Conservation (phyloP, 768 basidiomycete species). For the Leucogyrophana mollusca region DNA sequence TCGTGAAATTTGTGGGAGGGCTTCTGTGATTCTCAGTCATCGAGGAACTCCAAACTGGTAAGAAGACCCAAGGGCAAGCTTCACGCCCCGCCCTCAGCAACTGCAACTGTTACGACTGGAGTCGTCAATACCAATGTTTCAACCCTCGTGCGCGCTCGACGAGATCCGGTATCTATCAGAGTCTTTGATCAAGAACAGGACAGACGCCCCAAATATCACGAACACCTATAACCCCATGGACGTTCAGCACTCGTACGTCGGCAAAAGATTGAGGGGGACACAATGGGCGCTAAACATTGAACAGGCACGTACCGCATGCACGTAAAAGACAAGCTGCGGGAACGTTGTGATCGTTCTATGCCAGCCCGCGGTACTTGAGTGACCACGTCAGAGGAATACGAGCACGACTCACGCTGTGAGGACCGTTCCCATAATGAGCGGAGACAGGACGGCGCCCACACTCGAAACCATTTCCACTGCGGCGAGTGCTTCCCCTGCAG, state of each 20-base stretch:
- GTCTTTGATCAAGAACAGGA: conserved; percentile 23
- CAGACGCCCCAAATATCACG: conserved; percentile 12
- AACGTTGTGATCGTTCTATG: conserved; percentile 14
- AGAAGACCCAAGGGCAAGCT: too few species aligned
- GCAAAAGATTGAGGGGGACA: not conserved
- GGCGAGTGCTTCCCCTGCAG: conserved; percentile 26
- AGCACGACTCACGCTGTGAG: conserved; percentile 14
- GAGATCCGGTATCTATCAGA: conserved; percentile 13
- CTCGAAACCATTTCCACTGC: conserved; percentile 24
- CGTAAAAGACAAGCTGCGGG: conserved; percentile 22
- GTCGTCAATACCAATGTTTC: too few species aligned
- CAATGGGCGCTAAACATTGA: not conserved
- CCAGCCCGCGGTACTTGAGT: too few species aligned
- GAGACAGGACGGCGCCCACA: conserved; percentile 20
- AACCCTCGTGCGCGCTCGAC: not conserved
- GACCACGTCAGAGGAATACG: not conserved
- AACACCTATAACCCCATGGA: conserved; percentile 12
- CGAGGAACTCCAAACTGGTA: too few species aligned
- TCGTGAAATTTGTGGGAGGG: too few species aligned
- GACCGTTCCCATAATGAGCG: conserved; percentile 29
- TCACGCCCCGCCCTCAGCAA: too few species aligned
- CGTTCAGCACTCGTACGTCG: not conserved
- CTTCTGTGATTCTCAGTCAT: too few species aligned
- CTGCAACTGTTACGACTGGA: too few species aligned
- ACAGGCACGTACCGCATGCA: conserved; percentile 17